A percentile compares a stretch with the other conserved stretches of the same genome.
These are phyloP conservation scores for Kernera saxatilis DNA, from an alignment of 345 rosid species.

Conservation along the genomic window DNA sequence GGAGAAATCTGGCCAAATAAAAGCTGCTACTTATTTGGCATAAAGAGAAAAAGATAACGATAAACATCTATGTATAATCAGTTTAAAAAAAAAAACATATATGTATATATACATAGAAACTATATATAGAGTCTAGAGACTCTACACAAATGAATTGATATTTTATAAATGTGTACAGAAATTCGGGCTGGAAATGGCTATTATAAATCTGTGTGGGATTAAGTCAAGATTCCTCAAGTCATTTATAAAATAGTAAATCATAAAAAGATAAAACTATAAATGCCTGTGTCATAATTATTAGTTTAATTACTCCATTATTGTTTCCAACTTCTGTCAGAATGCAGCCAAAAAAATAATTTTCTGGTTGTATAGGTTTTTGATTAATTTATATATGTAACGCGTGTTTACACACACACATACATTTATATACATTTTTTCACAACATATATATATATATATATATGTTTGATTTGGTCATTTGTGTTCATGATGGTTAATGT, in stretches of 20 bases:
- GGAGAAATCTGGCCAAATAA: not conserved
- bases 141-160: not conserved
- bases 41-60: not conserved
- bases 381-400: constrained; percentile 15
- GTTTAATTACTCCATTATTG: constrained; percentile 31
- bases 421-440: too few species aligned
- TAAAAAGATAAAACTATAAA: constrained; percentile 7
- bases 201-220: constrained; percentile 24
- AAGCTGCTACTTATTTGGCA: not conserved
- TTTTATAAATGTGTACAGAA: constrained; percentile 2
- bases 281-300: constrained; percentile 16
- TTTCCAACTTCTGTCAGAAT: constrained; percentile 19
- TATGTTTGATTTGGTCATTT: constrained; percentile 25
- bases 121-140: not conserved
- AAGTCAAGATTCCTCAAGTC: constrained; percentile 31
- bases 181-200: constrained; percentile 19
- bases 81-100: too few species aligned
- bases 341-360: constrained; percentile 10
- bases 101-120: too few species aligned
- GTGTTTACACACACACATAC: not conserved
- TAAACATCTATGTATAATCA: too few species aligned
- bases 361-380: constrained; percentile 17
- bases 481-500: constrained; percentile 24
- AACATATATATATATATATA: not conserved
- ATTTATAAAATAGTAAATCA: constrained; percentile 14